A percentile compares a stretch with the other conserved stretches of the same genome.
phyloP scores from a whole-genome alignment of 2,329 filamentous ascomycete species.

The Davidsoniella virescens region DNA sequence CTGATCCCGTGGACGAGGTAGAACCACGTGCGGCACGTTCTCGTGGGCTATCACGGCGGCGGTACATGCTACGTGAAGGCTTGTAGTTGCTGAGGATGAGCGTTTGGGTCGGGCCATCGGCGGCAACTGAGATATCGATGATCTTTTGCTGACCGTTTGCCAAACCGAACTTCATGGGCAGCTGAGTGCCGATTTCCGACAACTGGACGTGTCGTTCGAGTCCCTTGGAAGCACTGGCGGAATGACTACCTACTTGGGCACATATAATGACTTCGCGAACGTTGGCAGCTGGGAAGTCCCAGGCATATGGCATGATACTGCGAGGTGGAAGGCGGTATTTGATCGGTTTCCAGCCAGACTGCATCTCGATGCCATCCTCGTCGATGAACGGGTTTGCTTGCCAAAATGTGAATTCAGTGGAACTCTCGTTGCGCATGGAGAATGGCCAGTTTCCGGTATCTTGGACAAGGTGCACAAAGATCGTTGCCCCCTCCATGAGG shows the following conservation, averaged over 20 bases:
- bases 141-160: slow-evolving; percentile 59
- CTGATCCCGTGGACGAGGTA: slow-evolving; percentile 1
- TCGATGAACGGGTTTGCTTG: slow-evolving; percentile 87
- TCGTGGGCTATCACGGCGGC: slow-evolving; percentile 7
- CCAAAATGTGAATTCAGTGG: slow-evolving; percentile 91
- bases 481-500: slow-evolving; percentile 79
- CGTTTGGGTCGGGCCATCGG: slow-evolving; percentile 88
- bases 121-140: slow-evolving; percentile 90
- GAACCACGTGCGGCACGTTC: slow-evolving; percentile 1
- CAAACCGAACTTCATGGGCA: slow-evolving; percentile 80
- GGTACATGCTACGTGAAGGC: slow-evolving; percentile 78
- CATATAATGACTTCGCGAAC: slow-evolving; percentile 80
- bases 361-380: slow-evolving; percentile 71
- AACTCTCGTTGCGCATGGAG: slow-evolving; percentile 96
- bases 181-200: slow-evolving; percentile 87
- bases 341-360: slow-evolving; percentile 81
- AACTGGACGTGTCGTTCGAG: slow-evolving; percentile 86
- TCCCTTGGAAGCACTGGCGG: slow-evolving; percentile 19
- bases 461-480: slow-evolving; percentile 79
- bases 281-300: slow-evolving; percentile 98
- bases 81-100: slow-evolving; percentile 90
- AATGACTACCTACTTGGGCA: slow-evolving; percentile 29
- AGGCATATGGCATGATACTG: slow-evolving; percentile 98
- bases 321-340: slow-evolving; percentile 80
- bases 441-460: slow-evolving; percentile 96